Conservation (phyloP, 2,329 filamentous ascomycete species). For the Pestalotiopsis sp. region DNA sequence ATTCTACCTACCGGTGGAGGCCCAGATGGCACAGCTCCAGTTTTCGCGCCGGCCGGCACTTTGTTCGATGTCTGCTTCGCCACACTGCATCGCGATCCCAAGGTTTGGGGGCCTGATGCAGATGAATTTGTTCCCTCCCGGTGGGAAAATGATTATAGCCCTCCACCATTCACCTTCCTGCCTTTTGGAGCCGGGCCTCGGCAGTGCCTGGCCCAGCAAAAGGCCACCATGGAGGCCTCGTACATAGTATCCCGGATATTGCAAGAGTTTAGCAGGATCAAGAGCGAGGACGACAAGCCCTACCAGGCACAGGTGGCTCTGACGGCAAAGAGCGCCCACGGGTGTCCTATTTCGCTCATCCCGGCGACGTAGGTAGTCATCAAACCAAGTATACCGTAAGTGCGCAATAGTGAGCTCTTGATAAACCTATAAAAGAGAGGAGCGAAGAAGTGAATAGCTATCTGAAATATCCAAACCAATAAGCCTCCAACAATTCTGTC, state of each 20-base stretch:
- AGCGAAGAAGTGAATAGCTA: no score
- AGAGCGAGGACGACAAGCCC: constrained; percentile 23
- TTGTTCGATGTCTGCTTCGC: constrained; percentile 22
- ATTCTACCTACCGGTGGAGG: constrained; percentile 22
- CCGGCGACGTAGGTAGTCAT: constrained; percentile 7
- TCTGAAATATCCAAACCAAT: no score
- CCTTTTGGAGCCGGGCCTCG: constrained; percentile 24
- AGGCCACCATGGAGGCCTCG: constrained; percentile 24
- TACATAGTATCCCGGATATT: constrained; percentile 22
- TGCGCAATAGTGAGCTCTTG: no score
- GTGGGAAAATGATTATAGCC: constrained; percentile 23
- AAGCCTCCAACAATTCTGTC: no score
- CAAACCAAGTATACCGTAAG: no score
- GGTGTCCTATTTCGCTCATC: constrained; percentile 23
- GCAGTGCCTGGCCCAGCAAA: constrained; percentile 25
- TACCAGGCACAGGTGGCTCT: constrained; percentile 26
- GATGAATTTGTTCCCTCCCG: constrained; percentile 22
- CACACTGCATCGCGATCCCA: constrained; percentile 23
- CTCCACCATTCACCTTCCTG: constrained; percentile 23
- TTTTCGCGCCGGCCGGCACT: constrained; percentile 22
- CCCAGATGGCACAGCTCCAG: constrained; percentile 21
- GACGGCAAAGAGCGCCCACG: constrained; percentile 24
- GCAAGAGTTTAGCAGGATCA: constrained; percentile 23
- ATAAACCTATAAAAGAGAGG: no score
- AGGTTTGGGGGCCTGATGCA: constrained; percentile 21